Conservation (phyloP, 352 stramenopile genomes). For the Blastocystis hominis region DNA sequence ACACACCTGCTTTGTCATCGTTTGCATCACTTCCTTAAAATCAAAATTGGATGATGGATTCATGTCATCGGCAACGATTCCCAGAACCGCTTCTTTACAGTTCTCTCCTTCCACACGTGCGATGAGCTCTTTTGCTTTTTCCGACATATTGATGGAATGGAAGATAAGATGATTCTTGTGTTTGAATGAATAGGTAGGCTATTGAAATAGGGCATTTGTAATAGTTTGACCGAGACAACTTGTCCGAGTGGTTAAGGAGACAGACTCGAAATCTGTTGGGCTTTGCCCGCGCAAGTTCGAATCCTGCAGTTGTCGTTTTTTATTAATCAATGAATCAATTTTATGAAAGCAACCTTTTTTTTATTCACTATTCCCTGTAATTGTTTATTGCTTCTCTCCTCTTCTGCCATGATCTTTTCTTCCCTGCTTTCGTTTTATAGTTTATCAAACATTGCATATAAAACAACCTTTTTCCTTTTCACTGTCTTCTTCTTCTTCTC, state of each 20-base stretch:
- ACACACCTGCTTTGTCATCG: constrained; percentile 2
- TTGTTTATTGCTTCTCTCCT: not conserved
- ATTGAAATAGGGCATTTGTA: not conserved
- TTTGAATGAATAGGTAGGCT: not conserved
- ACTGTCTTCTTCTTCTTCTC: not conserved
- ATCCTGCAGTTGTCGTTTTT: no score
- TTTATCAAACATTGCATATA: constrained; percentile 29
- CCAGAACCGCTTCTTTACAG: not conserved
- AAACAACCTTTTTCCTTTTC: no score
- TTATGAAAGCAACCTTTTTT: no score
- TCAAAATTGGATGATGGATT: not conserved
- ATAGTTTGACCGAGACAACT: not conserved
- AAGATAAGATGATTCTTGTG: not conserved
- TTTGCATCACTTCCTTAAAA: constrained; percentile 34
- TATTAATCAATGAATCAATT: not conserved
- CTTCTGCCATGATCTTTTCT: not conserved
- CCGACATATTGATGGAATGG: not conserved
- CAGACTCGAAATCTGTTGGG: no score
- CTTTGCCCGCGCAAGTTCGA: no score
- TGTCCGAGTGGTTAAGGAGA: no score
- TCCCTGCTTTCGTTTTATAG: not conserved
- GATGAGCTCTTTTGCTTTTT: not conserved
- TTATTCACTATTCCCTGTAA: no score
- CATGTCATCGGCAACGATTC: constrained; percentile 37
- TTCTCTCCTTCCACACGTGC: not conserved